phyloP scores from a whole-genome alignment of 805 yeast genomes.

The Blastobotrys terrestris region DNA sequence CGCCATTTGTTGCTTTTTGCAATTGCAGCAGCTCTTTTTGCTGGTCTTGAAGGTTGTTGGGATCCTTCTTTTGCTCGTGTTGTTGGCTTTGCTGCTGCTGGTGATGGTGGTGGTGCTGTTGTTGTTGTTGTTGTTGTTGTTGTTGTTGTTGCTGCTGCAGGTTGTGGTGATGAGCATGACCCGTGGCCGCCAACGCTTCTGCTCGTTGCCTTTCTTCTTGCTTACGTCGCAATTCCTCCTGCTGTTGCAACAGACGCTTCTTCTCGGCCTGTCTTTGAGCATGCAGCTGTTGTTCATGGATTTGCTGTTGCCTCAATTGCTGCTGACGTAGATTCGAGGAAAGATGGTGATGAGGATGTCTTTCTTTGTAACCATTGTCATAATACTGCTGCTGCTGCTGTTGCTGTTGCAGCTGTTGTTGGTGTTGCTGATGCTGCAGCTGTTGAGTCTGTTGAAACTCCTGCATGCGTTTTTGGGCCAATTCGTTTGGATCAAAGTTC shows the following conservation, averaged over 20 bases:
- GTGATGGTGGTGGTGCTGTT: slow-evolving; percentile 8
- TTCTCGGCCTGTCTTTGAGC: slow-evolving; percentile 13
- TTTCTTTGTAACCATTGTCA: slow-evolving; percentile 9
- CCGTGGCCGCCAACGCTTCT: slow-evolving; percentile 10
- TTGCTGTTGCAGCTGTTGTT: slow-evolving; percentile 30
- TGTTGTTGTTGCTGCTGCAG: slow-evolving; percentile 8
- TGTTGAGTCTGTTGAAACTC: slow-evolving; percentile 15
- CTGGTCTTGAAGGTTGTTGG: slow-evolving; percentile 7
- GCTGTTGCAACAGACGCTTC: slow-evolving; percentile 23
- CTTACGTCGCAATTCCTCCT: slow-evolving; percentile 22
- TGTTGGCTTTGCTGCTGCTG: slow-evolving; percentile 10
- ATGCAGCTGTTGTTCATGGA: slow-evolving; percentile 15
- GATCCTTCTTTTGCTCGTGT: not conserved
- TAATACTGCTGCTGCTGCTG: slow-evolving; percentile 19
- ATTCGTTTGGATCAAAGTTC: slow-evolving; percentile 13
- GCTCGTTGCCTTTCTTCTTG: slow-evolving; percentile 15
- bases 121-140: slow-evolving; percentile 9
- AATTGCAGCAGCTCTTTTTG: slow-evolving; percentile 23
- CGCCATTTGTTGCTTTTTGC: slow-evolving; percentile 25
- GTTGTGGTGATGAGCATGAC: slow-evolving; percentile 11
- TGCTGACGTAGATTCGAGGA: slow-evolving; percentile 28
- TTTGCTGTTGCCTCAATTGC: slow-evolving; percentile 36
- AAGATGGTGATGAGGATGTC: slow-evolving; percentile 16
- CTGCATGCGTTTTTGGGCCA: slow-evolving; percentile 12
- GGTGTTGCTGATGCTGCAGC: slow-evolving; percentile 16